Evolutionary conservation across 2,329 filamentous ascomycete species (phyloP), one percentile per base, ranked within the genome.

Genomic region (Phyllachora maydis): DNA sequence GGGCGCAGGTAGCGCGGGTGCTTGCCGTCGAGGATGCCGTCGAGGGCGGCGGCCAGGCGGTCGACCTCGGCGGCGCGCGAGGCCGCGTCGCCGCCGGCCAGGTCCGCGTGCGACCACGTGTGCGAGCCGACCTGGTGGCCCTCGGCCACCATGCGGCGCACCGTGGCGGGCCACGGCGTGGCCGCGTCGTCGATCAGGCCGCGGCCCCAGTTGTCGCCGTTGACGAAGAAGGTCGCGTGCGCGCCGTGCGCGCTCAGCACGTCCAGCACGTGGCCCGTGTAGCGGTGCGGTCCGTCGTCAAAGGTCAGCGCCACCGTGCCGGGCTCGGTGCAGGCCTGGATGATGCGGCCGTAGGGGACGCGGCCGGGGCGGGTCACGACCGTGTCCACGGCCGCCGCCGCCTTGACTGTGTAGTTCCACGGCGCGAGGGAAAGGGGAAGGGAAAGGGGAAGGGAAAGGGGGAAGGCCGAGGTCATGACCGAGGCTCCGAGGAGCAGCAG

Each of bases 91-190:
- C 35, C 29, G 2, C 16, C 14, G n/a, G 35, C 33, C 11, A 50
- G 34, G 25, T 50, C 39, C 8, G 13, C 27, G 23, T 51, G 46
- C 2, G 37, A 32, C 42, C 39, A 46, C 1, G 45, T 47, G 30
- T 51, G 48, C 6, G 38, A 40, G 8, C 37, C 47, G 22, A 51
- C 33, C 25, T 51, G 48, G 28, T 50, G 47, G 8, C 45, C 46
- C 4, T 38, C 34, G n/a, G 22, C 21, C 24, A 37, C 28, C 36
- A 49, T 49, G 10, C 43, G 39, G 10, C 30, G 25, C 8, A 41
- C 21, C 2, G 31, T 28, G 4, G 14, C 27, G 9, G 35, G 33
- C 34, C 34, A 41, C 3, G 32, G 31, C 1, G 24, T 27, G 13
- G 32, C 31, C 8, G 28, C 27, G 24, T 49, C 38, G 18, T 43